These are phyloP conservation scores for Baorangia bicolor DNA, from an alignment of 768 basidiomycete species.

Conservation along the genomic window DNA sequence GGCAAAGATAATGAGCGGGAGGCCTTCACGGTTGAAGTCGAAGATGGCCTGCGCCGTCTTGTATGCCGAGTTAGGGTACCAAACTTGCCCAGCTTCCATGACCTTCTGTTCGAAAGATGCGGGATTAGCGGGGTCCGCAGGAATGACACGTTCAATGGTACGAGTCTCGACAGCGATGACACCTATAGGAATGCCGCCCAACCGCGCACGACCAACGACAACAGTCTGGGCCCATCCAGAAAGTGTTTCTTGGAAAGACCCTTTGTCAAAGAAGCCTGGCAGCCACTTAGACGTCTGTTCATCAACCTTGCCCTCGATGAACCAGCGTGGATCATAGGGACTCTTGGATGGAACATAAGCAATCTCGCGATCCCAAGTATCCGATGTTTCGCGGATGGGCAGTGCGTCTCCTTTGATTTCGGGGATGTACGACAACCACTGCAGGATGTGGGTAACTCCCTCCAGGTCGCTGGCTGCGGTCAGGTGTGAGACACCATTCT, in stretches of 20 bases:
- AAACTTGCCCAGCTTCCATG: conserved; percentile 99
- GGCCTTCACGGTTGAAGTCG: conserved; percentile 95
- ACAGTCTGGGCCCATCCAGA: conserved; percentile 99
- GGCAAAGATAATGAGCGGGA: conserved; percentile 97
- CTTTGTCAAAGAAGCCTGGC: conserved; percentile 95
- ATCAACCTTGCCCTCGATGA: conserved; percentile 92
- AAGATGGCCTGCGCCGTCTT: conserved; percentile 99
- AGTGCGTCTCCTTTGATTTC: conserved; percentile 76
- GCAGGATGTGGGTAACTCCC: conserved; percentile 89
- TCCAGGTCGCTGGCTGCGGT: conserved; percentile 94
- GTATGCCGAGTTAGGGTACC: conserved; percentile 99
- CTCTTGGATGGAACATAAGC: conserved; percentile 90
- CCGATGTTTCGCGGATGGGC: conserved; percentile 70
- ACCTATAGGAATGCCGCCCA: conserved; percentile 96
- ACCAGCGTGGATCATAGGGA: conserved; percentile 96
- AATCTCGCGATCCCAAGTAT: conserved; percentile 92
- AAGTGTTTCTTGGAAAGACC: conserved; percentile 97
- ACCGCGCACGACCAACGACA: conserved; percentile 91
- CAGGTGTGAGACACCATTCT: conserved; percentile 98
- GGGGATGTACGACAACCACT: conserved; percentile 95
- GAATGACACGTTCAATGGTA: conserved; percentile 93
- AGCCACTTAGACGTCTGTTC: conserved; percentile 75
- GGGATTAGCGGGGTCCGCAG: conserved; percentile 97
- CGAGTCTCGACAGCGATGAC: conserved; percentile 98
- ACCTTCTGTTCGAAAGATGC: conserved; percentile 95